Evolutionary conservation across 2,329 filamentous ascomycete genomes (phyloP).

Genomic region (Microsporum audouinii): DNA sequence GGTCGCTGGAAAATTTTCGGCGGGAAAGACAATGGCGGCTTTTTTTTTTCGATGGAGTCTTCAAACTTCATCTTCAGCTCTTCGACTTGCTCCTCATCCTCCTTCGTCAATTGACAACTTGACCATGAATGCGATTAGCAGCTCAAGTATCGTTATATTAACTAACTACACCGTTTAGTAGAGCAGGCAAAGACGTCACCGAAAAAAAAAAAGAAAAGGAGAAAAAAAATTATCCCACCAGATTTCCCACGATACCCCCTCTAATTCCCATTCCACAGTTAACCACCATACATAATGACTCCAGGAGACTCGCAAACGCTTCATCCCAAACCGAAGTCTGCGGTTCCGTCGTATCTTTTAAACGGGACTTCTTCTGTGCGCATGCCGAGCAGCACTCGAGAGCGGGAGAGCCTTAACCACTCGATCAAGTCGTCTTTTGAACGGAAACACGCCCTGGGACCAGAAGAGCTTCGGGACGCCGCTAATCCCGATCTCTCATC

Average conservation of each 20-base stretch:
- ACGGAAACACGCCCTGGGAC: conserved; percentile 15
- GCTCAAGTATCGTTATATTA: background rate
- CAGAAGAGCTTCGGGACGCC: conserved; percentile 24
- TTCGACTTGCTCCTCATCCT: background rate
- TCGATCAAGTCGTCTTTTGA: conserved; percentile 49
- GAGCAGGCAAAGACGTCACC: background rate
- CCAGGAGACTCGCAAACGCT: conserved; percentile 31
- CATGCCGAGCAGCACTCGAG: conserved; percentile 38
- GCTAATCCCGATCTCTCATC: conserved; percentile 28
- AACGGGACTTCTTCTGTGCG: conserved; percentile 46
- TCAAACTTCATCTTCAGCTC: background rate
- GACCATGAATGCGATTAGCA: background rate
- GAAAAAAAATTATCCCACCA: background rate
- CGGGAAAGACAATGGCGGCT: background rate
- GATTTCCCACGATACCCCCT: background rate
- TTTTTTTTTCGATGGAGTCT: background rate
- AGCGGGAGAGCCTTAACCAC: conserved; percentile 47
- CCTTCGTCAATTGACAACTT: background rate
- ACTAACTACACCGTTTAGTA: background rate
- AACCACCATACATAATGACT: conserved; percentile 31
- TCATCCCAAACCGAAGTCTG: conserved; percentile 39
- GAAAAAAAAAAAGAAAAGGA: background rate
- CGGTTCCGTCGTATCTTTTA: conserved; percentile 45
- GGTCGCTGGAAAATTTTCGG: background rate
- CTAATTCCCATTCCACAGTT: background rate